Base-by-base conservation (phyloP, 805 yeast species). In the Candida loeiensis region DNA sequence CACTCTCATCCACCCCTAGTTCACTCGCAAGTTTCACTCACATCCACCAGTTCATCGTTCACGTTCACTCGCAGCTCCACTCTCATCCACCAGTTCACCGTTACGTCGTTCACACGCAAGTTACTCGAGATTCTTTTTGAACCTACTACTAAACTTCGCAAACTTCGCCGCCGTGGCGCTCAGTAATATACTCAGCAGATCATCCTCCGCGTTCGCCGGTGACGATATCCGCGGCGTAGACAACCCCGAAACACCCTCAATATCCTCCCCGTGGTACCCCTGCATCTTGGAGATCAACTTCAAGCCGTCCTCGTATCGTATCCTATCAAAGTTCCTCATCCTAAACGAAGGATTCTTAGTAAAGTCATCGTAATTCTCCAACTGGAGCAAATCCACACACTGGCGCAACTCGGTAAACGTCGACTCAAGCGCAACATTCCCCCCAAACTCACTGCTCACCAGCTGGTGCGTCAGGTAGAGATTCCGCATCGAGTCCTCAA, bases 371-470 rank as follows among this genome's bases (percentile, higher is more conserved):
- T 76, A 64, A 45, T 77, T 74, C 11, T 85, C 86, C 16, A 75
- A 70, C 48, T 77, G 73, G 48, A 93, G 65, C 43, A 91, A 63
- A 45, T 82, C 82, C 20, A 91, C 79, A 41, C 84, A 76, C 63
- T 91, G 97, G 47, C 89, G 75, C 41, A 90, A 72, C 51, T 85
- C 93, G 5, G 79, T 71, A 49, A 88, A 84, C 34, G 91, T 84
- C 7, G 88, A 79, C 44, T 80, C 79, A 32, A 86, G 63, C 0
- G 86, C 79, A 31, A 73, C 76, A 21, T 64, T 63, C 2, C 67
- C 66, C 42, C 59, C 59, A 18, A 48, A 46, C 6, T 52, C 58
- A 14, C 37, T 39, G 16, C 45, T 44, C 1, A 51, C 48, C 43
- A 48, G 37, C 40, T 51, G 45, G 36, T 49, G 41, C 28, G 45